Evolutionary conservation across 2,329 filamentous ascomycete genomes (phyloP).

Genomic region (Trichophyton mentagrophytes): DNA sequence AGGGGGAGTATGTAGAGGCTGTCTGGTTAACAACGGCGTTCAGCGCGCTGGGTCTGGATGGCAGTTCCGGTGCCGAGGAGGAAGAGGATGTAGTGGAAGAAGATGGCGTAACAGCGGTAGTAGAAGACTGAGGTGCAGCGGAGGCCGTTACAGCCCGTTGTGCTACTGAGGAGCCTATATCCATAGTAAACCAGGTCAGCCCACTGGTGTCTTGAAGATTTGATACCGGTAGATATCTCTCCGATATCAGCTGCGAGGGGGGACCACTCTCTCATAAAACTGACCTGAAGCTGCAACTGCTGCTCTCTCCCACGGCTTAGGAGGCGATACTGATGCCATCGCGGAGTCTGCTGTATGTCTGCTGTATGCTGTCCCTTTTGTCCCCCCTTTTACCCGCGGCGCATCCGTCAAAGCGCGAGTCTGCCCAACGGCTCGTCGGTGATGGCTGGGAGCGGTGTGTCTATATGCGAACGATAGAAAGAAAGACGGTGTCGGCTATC

Average conservation of each 20-base stretch:
- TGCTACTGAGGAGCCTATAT: not conserved
- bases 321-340: conserved; percentile 62
- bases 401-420: not conserved
- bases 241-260: not conserved
- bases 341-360: conserved; percentile 9
- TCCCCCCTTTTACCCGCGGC: not conserved
- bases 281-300: conserved; percentile 44
- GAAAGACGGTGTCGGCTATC: not conserved
- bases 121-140: not conserved
- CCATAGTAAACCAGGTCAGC: not conserved
- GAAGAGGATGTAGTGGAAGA: conserved; percentile 31
- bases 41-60: conserved; percentile 67
- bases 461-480: not conserved
- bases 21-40: conserved; percentile 74
- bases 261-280: conserved; percentile 17
- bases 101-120: conserved; percentile 29
- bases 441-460: not conserved
- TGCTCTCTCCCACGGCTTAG: conserved; percentile 91
- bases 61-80: conserved; percentile 53
- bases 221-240: not conserved
- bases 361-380: not conserved
- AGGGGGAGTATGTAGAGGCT: conserved; percentile 64
- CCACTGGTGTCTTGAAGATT: not conserved
- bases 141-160: conserved; percentile 18
- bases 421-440: not conserved